phyloP scores from a whole-genome alignment of 2,329 filamentous ascomycete genomes.

The Phialophora chinensis region DNA sequence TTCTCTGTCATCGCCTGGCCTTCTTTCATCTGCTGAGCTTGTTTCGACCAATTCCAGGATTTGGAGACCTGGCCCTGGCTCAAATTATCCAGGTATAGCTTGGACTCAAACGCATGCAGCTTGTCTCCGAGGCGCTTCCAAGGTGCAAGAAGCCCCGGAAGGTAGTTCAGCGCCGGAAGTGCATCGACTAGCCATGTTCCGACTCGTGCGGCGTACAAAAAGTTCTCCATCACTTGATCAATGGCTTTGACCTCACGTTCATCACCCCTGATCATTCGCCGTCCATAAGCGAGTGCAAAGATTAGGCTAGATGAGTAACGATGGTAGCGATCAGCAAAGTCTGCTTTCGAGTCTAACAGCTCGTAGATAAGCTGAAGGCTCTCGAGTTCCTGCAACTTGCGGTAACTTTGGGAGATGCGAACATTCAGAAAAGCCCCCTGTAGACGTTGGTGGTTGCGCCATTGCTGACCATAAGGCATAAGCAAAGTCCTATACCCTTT shows the following conservation, averaged over 20 bases:
- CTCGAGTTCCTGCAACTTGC: slow-evolving; percentile 57
- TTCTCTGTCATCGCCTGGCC: slow-evolving; percentile 50
- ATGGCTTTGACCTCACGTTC: slow-evolving; percentile 56
- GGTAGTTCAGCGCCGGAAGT: slow-evolving; percentile 51
- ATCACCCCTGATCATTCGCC: slow-evolving; percentile 50
- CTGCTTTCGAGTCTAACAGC: slow-evolving; percentile 47
- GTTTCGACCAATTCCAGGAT: slow-evolving; percentile 40
- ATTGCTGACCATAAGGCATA: slow-evolving; percentile 56
- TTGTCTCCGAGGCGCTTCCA: slow-evolving; percentile 50
- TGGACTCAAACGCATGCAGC: slow-evolving; percentile 39
- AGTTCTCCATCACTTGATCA: slow-evolving; percentile 54
- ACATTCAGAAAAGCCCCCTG: slow-evolving; percentile 54
- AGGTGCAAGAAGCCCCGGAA: slow-evolving; percentile 53
- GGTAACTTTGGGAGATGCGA: slow-evolving; percentile 52
- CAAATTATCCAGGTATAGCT: slow-evolving; percentile 36
- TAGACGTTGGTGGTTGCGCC: slow-evolving; percentile 52
- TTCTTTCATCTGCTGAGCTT: slow-evolving; percentile 41
- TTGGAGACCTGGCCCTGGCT: slow-evolving; percentile 21
- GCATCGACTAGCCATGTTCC: slow-evolving; percentile 55
- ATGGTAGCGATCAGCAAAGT: slow-evolving; percentile 55
- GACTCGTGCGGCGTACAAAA: slow-evolving; percentile 58
- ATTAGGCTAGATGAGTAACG: slow-evolving; percentile 57
- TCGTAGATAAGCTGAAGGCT: slow-evolving; percentile 52
- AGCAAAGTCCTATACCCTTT: slow-evolving; percentile 53
- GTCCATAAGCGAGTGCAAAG: slow-evolving; percentile 59